Conservation (phyloP, 2,329 filamentous ascomycete species). For the Byssochlamys sp. region DNA sequence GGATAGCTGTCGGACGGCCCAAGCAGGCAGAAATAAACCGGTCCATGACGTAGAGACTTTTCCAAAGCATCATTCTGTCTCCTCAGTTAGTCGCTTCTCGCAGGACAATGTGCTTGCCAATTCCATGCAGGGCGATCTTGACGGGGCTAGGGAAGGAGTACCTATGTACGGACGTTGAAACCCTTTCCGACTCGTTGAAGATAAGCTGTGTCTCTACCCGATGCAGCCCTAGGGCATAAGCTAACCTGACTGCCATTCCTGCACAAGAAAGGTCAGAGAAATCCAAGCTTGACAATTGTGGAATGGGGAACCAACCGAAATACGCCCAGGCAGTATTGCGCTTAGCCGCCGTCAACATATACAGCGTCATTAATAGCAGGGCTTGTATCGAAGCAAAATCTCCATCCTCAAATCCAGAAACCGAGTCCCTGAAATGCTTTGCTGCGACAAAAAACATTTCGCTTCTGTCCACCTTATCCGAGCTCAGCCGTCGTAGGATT, state of each 20-base stretch:
- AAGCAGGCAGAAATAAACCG: conserved; percentile 54
- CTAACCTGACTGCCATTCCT: conserved; percentile 57
- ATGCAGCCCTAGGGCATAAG: conserved; percentile 54
- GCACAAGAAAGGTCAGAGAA: conserved; percentile 10
- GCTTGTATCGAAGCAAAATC: conserved; percentile 59
- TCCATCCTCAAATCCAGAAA: conserved; percentile 49
- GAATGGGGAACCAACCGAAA: conserved; percentile 37
- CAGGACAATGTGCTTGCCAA: neutral
- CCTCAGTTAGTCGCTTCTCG: neutral
- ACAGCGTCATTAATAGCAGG: conserved; percentile 54
- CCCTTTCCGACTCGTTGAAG: conserved; percentile 7
- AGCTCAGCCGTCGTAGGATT: conserved; percentile 44
- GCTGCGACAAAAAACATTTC: conserved; percentile 56
- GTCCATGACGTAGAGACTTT: conserved; percentile 56
- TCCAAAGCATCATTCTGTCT: conserved; percentile 47
- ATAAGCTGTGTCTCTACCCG: conserved; percentile 45
- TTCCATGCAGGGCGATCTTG: conserved; percentile 29
- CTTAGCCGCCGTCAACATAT: conserved; percentile 53
- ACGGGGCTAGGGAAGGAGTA: conserved; percentile 39
- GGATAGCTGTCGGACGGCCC: conserved; percentile 53
- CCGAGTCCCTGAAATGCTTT: conserved; percentile 42
- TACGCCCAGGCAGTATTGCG: conserved; percentile 56
- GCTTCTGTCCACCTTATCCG: conserved; percentile 43
- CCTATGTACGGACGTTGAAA: conserved; percentile 8
- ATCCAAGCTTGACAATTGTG: neutral